These are phyloP conservation scores for Fusarium citri DNA, from an alignment of 2,329 filamentous ascomycete species.

Conservation along the genomic window DNA sequence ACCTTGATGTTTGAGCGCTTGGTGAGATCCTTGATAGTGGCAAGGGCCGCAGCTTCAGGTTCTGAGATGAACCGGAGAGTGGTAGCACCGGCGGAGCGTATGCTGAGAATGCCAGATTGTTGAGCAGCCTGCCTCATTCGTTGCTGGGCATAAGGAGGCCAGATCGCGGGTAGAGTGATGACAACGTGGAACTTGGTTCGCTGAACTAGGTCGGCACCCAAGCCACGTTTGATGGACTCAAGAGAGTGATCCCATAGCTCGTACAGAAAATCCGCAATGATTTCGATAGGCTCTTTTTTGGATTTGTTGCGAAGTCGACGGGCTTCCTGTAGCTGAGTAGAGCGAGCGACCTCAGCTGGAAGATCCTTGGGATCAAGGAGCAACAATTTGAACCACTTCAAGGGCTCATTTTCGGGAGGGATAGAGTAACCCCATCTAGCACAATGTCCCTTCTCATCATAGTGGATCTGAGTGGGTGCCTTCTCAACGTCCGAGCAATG, in stretches of 20 bases:
- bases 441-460: not conserved
- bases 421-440: conserved; percentile 53
- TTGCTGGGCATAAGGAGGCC: conserved; percentile 53
- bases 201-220: conserved; percentile 34
- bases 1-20: conserved; percentile 40
- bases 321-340: no score
- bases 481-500: conserved; percentile 51
- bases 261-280: no score
- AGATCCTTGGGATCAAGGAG: conserved; percentile 53
- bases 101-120: conserved; percentile 53
- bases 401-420: conserved; percentile 32
- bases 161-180: conserved; percentile 59
- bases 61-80: conserved; percentile 54
- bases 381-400: conserved; percentile 58
- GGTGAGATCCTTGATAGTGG: conserved; percentile 48
- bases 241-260: no score
- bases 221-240: conserved; percentile 19
- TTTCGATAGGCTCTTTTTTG: no score
- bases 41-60: conserved; percentile 59
- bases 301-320: no score
- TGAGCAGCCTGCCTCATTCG: conserved; percentile 52
- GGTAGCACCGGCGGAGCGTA: conserved; percentile 47
- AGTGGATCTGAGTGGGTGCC: conserved; percentile 45
- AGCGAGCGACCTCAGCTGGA: no score
- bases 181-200: conserved; percentile 51